Percentiles rank a stretch among this genome's conserved stretches.
Conservation (phyloP, 768 basidiomycete species). For the Collybia nuda region DNA sequence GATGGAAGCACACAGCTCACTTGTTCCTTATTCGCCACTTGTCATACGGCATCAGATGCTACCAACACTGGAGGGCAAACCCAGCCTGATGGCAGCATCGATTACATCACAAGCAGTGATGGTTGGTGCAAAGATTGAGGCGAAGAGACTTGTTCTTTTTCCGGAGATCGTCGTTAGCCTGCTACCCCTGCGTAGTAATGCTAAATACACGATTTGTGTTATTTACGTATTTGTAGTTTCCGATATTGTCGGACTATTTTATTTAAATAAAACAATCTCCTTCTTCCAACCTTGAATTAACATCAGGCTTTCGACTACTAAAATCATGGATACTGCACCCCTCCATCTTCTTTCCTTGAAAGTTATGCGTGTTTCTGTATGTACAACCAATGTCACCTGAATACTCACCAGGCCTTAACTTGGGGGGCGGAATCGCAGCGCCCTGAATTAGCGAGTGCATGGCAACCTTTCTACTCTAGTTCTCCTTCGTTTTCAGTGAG, state of each 20-base stretch:
- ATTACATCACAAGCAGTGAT: conserved; percentile 29
- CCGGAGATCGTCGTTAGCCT: too few relatives aligned
- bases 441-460: conserved; percentile 71
- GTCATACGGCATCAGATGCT: conserved; percentile 24
- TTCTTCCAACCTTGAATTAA: too few relatives aligned
- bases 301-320: too few relatives aligned
- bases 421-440: conserved; percentile 40
- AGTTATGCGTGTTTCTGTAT: conserved; percentile 86
- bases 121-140: conserved; percentile 27
- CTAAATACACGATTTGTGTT: too few relatives aligned
- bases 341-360: conserved; percentile 75
- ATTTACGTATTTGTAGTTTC: too few relatives aligned
- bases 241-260: too few relatives aligned
- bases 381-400: conserved; percentile 26
- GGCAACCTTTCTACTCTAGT: conserved; percentile 87
- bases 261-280: too few relatives aligned
- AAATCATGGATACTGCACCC: conserved; percentile 46
- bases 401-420: too few relatives aligned
- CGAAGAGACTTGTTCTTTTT: neutral
- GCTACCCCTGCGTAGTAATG: too few relatives aligned
- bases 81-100: conserved; percentile 30
- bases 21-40: conserved; percentile 30
- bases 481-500: conserved; percentile 74
- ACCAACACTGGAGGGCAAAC: conserved; percentile 32
- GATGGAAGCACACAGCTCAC: conserved; percentile 33